Percentiles rank a stretch among this genome's conserved stretches.
These are phyloP conservation scores for Acacia confusa DNA, from an alignment of 306 rosid species.

Conservation along the genomic window DNA sequence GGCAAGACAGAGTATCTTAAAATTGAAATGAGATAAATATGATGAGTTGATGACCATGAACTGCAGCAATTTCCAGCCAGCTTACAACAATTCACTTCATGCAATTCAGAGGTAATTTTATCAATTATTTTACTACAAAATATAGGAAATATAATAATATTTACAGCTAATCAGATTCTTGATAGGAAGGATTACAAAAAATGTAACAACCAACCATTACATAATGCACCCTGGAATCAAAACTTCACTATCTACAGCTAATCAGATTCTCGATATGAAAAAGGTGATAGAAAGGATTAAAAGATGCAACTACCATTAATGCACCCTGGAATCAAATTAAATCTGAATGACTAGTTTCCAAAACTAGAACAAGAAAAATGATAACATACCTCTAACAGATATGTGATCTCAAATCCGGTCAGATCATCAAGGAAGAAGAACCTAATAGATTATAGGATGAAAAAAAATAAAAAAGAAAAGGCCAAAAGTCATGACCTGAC, in stretches of 20 bases:
- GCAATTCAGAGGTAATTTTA: background rate
- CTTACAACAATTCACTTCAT: background rate
- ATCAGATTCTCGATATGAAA: background rate
- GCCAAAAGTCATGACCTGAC: conserved; percentile 10
- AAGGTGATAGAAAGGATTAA: conserved; percentile 14
- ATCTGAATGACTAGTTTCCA: conserved; percentile 7
- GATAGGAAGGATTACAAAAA: conserved; percentile 4
- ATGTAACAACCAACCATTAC: background rate
- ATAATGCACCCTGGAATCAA: background rate
- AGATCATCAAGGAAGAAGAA: conserved; percentile 93
- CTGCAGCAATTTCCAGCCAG: background rate
- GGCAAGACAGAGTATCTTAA: background rate
- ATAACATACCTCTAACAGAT: conserved; percentile 65
- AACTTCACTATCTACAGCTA: background rate
- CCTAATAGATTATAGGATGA: conserved; percentile 44
- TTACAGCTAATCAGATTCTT: background rate
- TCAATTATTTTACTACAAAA: background rate
- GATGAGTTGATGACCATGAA: background rate
- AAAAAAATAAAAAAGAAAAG: conserved; percentile 1
- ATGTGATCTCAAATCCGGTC: conserved; percentile 86
- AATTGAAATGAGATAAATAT: background rate
- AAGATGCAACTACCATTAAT: conserved; percentile 13
- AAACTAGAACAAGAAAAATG: conserved; percentile 14
- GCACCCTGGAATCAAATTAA: conserved; percentile 23
- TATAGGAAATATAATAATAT: background rate